Evolutionary conservation across 768 basidiomycete species (phyloP), one percentile per base, ranked within the genome.

Genomic region (Daedaleopsis sinensis): DNA sequence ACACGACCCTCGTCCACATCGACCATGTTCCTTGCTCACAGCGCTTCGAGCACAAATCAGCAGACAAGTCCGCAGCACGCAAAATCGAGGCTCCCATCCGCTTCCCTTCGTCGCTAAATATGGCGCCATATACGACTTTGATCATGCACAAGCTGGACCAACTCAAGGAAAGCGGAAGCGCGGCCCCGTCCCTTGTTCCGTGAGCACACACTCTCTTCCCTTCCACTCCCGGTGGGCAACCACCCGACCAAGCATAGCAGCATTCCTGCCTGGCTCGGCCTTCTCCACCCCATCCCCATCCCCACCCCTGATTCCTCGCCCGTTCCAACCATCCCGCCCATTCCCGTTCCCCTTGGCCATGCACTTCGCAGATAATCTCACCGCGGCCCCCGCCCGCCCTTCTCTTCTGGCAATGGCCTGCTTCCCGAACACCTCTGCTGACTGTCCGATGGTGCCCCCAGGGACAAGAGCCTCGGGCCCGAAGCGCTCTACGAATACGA

Each of bases 31-130:
- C 18, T 37, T 44, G 44, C 49, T 36, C 55, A 37, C 56, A 97
- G 95, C 89, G 96, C 3, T 98, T 98, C 73, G 95, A 96, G 70
- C 94, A 97, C 69, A 90, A 88, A 67, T 84, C 86, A 50, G 74
- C 80, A 47, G 84, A 94, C 67, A 91, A 87, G 70, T 79, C 83
- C 35, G 81, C 87, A 32, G 86, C 93, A 0, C 84, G 86, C 65
- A 98, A 98, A 76, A 89, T 98, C 49, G 94, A 96, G 67, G 79
- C 86, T 1, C 84, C 82, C 21, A 87, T 98, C 56, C 85, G 86
- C 5, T 93, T 96, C 70, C 94, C 96, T 2, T 85, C 89, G 3
- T 81, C 81, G 43, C 80, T 97, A 49, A 92, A 96, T 72, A 95
- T 98, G 94, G 85, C 86, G 6, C 89, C 92, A 0, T 98, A 86